A percentile compares a stretch with the other conserved stretches of the same genome.
phyloP scores from a whole-genome alignment of 805 yeast species.

The Maudiozyma barnettii region DNA sequence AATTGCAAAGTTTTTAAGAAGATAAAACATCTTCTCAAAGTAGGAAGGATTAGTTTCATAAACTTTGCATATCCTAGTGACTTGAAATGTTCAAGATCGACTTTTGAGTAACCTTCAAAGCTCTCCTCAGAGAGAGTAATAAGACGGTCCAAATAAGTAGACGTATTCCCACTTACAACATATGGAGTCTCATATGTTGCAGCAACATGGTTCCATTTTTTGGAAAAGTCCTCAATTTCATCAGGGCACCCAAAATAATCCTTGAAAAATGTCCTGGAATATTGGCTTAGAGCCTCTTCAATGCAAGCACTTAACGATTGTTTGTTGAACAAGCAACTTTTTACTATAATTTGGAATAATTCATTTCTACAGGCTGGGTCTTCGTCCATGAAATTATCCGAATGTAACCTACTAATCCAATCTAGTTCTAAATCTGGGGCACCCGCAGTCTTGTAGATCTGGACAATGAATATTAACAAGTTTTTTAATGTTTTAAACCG shows the following conservation, averaged over 20 bases:
- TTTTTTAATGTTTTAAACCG: slow-evolving; percentile 31
- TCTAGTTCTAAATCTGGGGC: slow-evolving; percentile 7
- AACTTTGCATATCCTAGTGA: slow-evolving; percentile 13
- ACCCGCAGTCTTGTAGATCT: slow-evolving; percentile 16
- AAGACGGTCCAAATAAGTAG: too few relatives aligned
- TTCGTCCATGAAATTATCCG: too few relatives aligned
- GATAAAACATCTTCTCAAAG: slow-evolving; percentile 25
- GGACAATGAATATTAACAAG: slow-evolving; percentile 18
- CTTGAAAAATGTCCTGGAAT: slow-evolving; percentile 7
- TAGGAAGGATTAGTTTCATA: slow-evolving; percentile 18
- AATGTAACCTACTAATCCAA: too few relatives aligned
- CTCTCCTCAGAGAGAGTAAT: too few relatives aligned
- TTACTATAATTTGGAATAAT: slow-evolving; percentile 25
- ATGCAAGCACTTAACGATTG: slow-evolving; percentile 13
- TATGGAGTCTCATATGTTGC: too few relatives aligned
- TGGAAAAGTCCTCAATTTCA: too few relatives aligned
- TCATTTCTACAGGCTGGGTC: slow-evolving; percentile 9
- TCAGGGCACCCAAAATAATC: neutral
- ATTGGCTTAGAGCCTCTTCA: slow-evolving; percentile 5
- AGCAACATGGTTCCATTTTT: too few relatives aligned
- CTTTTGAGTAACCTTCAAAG: too few relatives aligned
- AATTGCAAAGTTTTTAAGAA: slow-evolving; percentile 27
- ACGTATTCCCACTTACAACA: too few relatives aligned
- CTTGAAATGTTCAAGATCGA: too few relatives aligned
- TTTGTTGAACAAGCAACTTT: slow-evolving; percentile 12